phyloP scores from a whole-genome alignment of 2,329 filamentous ascomycete species.

The Fusarium austroafricanum region DNA sequence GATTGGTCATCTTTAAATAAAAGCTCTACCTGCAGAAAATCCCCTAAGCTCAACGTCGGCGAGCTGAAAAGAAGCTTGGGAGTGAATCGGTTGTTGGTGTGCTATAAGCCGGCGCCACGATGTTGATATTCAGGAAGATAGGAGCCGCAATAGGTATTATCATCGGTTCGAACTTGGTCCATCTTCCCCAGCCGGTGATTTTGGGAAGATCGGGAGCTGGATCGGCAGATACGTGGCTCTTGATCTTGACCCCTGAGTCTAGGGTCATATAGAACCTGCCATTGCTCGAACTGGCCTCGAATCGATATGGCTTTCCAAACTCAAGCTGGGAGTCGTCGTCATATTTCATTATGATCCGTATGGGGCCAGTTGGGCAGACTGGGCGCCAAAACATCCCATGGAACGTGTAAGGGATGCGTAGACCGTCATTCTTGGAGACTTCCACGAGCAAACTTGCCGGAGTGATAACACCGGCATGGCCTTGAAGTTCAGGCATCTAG shows the following conservation, averaged over 20 bases:
- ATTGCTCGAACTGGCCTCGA: background rate
- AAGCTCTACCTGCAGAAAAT: no score
- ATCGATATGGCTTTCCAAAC: rapidly evolving
- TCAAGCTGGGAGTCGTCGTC: background rate
- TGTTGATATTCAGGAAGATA: no score
- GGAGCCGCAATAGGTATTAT: no score
- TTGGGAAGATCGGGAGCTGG: no score
- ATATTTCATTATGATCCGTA: background rate
- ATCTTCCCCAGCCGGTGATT: background rate
- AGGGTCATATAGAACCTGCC: background rate
- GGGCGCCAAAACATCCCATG: background rate
- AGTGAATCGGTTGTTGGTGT: no score
- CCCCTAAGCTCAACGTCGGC: no score
- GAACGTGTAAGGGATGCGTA: background rate
- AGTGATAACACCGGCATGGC: background rate
- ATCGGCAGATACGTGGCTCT: rapidly evolving
- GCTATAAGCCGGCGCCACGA: no score
- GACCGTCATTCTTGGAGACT: background rate
- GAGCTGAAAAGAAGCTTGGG: no score
- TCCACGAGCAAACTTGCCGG: background rate
- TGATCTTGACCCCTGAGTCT: background rate
- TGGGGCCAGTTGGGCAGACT: background rate
- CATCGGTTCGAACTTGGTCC: background rate
- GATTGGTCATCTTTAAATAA: no score
- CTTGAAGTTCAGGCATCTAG: background rate